Evolutionary conservation across 495 filamentous ascomycete species (phyloP).

Genomic region (Aspergillus funiculosus): DNA sequence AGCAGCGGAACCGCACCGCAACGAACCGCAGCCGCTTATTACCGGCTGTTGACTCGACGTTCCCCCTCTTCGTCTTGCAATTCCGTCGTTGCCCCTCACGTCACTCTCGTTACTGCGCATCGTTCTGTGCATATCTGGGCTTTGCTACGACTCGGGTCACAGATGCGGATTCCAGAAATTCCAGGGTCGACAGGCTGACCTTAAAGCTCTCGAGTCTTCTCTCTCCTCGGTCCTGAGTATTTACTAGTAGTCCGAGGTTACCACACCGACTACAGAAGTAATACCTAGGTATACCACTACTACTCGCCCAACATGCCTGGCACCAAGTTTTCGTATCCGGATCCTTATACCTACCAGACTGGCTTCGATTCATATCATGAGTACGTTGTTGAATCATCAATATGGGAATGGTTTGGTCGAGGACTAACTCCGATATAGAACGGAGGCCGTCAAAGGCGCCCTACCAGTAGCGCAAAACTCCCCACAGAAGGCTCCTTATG

Average conservation of each 20-base stretch:
- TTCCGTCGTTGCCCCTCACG: constrained; percentile 17
- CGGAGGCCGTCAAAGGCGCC: constrained; percentile 53
- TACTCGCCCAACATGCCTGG: constrained; percentile 43
- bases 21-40: constrained; percentile 26
- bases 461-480: constrained; percentile 71
- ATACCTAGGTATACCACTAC: not conserved
- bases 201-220: not conserved
- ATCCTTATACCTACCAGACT: constrained; percentile 54
- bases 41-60: constrained; percentile 16
- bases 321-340: constrained; percentile 48
- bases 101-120: not conserved
- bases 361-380: constrained; percentile 57
- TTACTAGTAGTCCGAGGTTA: not conserved
- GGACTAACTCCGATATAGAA: constrained; percentile 22
- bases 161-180: constrained; percentile 2
- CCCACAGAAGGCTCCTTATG: constrained; percentile 77
- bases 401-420: not conserved
- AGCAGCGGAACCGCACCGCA: too few relatives aligned
- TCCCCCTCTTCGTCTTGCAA: constrained; percentile 2
- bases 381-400: constrained; percentile 27
- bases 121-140: not conserved
- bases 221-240: not conserved
- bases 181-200: not conserved
- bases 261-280: not conserved
- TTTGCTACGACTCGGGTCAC: not conserved